Evolutionary conservation across 352 stramenopile species (phyloP).

Genomic region (Pythium utonaiense): DNA sequence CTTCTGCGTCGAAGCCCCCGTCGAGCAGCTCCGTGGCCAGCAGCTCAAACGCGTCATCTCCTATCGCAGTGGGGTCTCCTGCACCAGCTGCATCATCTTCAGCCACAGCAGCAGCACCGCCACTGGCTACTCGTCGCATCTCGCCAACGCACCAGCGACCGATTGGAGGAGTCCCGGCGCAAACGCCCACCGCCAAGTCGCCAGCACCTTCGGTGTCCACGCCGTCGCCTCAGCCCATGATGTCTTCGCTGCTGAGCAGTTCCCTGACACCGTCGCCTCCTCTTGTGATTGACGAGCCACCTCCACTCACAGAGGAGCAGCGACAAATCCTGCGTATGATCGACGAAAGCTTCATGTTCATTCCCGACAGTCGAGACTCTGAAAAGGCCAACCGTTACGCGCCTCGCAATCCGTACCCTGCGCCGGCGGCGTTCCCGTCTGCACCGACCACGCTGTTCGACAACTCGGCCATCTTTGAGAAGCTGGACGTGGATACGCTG

Average conservation of each 20-base stretch:
- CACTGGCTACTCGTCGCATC: constrained; percentile 6
- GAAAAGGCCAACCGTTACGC: constrained; percentile 91
- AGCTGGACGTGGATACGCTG: constrained; percentile 96
- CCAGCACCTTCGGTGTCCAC: constrained; percentile 24
- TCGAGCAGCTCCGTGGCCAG: constrained; percentile 16
- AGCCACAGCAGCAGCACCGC: not conserved
- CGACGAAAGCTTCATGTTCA: constrained; percentile 90
- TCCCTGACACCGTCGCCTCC: constrained; percentile 10
- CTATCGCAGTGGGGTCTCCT: constrained; percentile 15
- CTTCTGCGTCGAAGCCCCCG: constrained; percentile 19
- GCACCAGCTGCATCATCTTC: not conserved
- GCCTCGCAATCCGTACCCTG: constrained; percentile 94
- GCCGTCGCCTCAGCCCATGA: constrained; percentile 17
- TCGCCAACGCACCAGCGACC: constrained; percentile 22
- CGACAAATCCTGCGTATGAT: constrained; percentile 75
- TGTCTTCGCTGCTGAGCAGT: constrained; percentile 16
- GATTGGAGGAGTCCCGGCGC: constrained; percentile 7
- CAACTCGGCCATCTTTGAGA: constrained; percentile 95
- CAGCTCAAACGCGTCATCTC: constrained; percentile 23
- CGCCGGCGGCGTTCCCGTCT: constrained; percentile 87
- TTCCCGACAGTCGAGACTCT: constrained; percentile 87
- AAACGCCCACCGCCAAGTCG: constrained; percentile 21
- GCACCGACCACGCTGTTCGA: constrained; percentile 91
- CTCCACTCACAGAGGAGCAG: constrained; percentile 74
- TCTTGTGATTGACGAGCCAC: constrained; percentile 33